Percentiles rank a stretch among this genome's conserved stretches.
These are phyloP conservation scores for Saccharomycopsis phalli DNA, from an alignment of 1,139 yeast genomes.

Conservation along the genomic window DNA sequence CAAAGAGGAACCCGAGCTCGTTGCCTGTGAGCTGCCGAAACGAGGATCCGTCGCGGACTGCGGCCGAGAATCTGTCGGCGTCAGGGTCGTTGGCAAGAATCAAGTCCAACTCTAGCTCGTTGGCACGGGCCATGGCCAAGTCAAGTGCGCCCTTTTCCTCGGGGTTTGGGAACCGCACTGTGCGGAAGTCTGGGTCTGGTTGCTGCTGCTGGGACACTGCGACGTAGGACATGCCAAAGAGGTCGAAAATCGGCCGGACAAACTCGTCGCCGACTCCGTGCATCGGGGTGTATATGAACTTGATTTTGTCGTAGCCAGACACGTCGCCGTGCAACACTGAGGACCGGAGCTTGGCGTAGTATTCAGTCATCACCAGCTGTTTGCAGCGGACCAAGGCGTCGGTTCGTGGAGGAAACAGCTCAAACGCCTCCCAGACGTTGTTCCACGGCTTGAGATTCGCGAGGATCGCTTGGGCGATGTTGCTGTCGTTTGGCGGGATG, in stretches of 20 bases:
- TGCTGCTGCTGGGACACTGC: slow-evolving; percentile 50
- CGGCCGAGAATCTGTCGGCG: slow-evolving; percentile 84
- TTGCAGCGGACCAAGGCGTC: slow-evolving; percentile 20
- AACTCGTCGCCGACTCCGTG: slow-evolving; percentile 82
- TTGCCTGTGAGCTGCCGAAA: slow-evolving; percentile 89
- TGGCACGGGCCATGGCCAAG: slow-evolving; percentile 67
- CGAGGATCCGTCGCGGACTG: slow-evolving; percentile 36
- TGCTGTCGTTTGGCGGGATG: slow-evolving; percentile 80
- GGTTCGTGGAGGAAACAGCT: slow-evolving; percentile 28
- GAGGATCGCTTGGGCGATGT: slow-evolving; percentile 58
- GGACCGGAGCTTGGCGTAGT: slow-evolving; percentile 29
- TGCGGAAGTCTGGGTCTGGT: slow-evolving; percentile 81
- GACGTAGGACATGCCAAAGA: slow-evolving; percentile 31
- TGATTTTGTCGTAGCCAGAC: slow-evolving; percentile 23
- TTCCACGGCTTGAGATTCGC: slow-evolving; percentile 55
- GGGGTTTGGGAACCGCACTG: slow-evolving; percentile 89
- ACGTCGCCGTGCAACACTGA: slow-evolving; percentile 25
- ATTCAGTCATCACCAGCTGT: slow-evolving; percentile 27
- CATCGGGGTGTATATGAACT: slow-evolving; percentile 83
- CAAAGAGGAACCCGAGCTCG: slow-evolving; percentile 81
- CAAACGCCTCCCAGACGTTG: slow-evolving; percentile 39
- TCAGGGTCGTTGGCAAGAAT: slow-evolving; percentile 94
- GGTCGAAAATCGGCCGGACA: slow-evolving; percentile 26
- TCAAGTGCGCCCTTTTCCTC: slow-evolving; percentile 90
- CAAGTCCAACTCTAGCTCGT: slow-evolving; percentile 35